Conservation (phyloP, 2,329 filamentous ascomycete species). For the Hypoxylon sp. region DNA sequence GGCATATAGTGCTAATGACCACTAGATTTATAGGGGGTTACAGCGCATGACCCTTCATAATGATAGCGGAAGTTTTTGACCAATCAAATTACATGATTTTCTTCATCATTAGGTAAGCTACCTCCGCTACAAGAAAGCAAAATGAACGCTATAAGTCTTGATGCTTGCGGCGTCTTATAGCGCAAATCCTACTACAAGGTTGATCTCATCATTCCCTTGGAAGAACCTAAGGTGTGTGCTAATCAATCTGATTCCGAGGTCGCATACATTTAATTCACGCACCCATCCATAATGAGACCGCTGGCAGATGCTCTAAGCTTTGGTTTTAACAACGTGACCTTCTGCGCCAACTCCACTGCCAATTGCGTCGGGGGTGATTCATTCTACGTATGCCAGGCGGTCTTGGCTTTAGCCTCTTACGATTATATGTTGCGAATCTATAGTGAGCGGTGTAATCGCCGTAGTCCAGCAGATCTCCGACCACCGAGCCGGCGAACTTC, state of each 20-base stretch:
- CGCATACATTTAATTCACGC: background rate
- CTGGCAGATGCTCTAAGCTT: background rate
- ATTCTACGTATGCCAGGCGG: background rate
- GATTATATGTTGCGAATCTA: background rate
- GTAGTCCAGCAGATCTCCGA: background rate
- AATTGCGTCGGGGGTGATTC: background rate
- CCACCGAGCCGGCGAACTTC: background rate
- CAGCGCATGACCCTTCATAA: no score
- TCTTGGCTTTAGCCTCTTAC: background rate
- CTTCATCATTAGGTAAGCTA: no score
- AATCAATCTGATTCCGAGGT: background rate
- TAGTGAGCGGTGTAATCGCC: background rate
- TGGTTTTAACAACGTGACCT: background rate
- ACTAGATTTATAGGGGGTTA: no score
- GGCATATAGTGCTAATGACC: no score
- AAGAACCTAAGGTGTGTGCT: background rate
- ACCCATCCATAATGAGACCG: background rate
- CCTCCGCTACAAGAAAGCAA: no score
- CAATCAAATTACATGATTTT: no score
- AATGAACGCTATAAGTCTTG: no score
- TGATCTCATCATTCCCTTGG: no score
- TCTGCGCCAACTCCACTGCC: background rate
- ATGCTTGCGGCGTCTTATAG: no score
- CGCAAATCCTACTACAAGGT: no score
- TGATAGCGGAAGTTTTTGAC: no score